Evolutionary conservation across 495 filamentous ascomycete genomes (phyloP).

Genomic region (Daldinia bambusicola): DNA sequence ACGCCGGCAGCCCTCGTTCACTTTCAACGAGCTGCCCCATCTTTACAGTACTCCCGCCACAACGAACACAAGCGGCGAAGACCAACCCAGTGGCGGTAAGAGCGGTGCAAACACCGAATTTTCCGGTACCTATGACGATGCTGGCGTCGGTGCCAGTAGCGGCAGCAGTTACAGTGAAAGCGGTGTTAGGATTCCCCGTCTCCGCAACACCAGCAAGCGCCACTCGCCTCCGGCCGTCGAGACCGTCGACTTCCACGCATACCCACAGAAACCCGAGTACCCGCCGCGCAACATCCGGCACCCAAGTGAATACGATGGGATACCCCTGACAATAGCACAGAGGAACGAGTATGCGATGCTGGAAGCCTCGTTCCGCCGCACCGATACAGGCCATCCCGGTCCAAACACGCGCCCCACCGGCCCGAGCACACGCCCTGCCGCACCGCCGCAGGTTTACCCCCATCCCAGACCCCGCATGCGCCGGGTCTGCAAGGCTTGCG

Average conservation of each 20-base stretch:
- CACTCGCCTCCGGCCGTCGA: slow-evolving; percentile 47
- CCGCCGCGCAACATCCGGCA: slow-evolving; percentile 41
- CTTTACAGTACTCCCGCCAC: neutral
- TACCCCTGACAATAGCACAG: slow-evolving; percentile 6
- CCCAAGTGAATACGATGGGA: slow-evolving; percentile 20
- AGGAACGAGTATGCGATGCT: neutral
- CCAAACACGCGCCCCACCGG: slow-evolving; percentile 16
- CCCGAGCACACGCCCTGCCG: slow-evolving; percentile 8
- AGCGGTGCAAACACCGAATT: slow-evolving; percentile 9
- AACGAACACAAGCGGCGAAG: neutral
- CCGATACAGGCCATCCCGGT: slow-evolving; percentile 20
- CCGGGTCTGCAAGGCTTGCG: slow-evolving; percentile 37
- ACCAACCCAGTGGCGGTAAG: neutral
- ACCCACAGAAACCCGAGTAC: slow-evolving; percentile 50
- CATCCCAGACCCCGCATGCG: neutral
- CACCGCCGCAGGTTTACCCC: neutral
- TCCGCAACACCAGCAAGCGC: slow-evolving; percentile 52
- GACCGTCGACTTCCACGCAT: slow-evolving; percentile 50
- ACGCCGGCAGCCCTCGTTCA: slow-evolving; percentile 47
- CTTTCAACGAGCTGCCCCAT: slow-evolving; percentile 50
- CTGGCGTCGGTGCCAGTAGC: neutral
- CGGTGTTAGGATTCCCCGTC: slow-evolving; percentile 12
- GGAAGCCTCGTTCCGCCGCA: slow-evolving; percentile 17
- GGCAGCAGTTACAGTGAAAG: slow-evolving; percentile 1
- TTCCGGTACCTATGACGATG: too few species aligned